Base-by-base conservation (phyloP, 345 rosid species). In the Pistacia atlantica region DNA sequence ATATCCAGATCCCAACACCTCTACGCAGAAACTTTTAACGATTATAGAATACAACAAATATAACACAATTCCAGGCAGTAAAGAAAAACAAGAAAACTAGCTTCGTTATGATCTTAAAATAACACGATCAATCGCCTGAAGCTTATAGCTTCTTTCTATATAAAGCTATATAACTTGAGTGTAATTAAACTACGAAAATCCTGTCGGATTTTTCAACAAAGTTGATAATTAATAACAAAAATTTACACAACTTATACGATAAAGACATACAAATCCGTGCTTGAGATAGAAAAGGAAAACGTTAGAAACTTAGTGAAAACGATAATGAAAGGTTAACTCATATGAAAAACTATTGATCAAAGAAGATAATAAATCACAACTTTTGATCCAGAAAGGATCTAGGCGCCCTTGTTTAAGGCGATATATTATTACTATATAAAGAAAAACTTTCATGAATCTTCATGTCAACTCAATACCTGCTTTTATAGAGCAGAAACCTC, bases 401-500 rank as follows among this genome's bases (percentile, higher is more conserved):
- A 73, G 3, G 33, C 35, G 31, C 66, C 65, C 67, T 73, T 10
- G 57, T 42, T 57, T 3, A 63, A 74, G 45, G 67, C 16, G 14
- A 73, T 73, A 22, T 62, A 35, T 31, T 16, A 12, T 46, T 57
- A 22, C 69, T 18, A 4, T 1, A 38, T 57, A 57, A 52, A 56
- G 16, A 73, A 61, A 0, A 42, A 42, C 33, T 22, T 70, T 67
- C 65, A 54, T 38, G 75, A 54, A 8, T 9, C 37, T 64, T 65
- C 3, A 2, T 2, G 63, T 11, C 60, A 56, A 55, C 68, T 42
- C 33, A 25, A 45, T 33, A 22, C 80, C 16, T 74, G 75, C 0
- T 80, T 83, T 85, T 90, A 86, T 90, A 92, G 89, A 81, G 79
- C 45, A 17, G 25, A 75, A 65, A 22, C 45, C 75, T 69, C 83